Evolutionary conservation across 345 rosid genomes (phyloP).

Genomic region (Aurinia saxatilis): DNA sequence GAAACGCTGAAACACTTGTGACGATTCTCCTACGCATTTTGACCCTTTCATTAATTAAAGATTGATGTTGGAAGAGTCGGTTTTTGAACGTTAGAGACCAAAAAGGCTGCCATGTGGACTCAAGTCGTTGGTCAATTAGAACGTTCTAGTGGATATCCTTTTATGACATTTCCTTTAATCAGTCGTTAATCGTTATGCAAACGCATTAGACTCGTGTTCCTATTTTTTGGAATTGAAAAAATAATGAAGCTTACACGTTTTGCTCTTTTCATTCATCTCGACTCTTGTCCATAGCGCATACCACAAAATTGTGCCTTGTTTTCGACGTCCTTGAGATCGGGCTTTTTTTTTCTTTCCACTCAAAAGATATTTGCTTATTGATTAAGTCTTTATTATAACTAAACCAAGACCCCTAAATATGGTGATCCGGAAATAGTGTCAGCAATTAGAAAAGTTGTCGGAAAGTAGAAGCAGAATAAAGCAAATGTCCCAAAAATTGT

Average conservation of each 20-base stretch:
- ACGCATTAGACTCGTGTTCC: conserved; percentile 7
- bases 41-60: not conserved
- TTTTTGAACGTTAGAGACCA: conserved; percentile 12
- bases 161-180: not conserved
- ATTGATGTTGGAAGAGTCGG: not conserved
- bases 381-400: no score
- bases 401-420: no score
- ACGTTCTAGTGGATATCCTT: conserved; percentile 17
- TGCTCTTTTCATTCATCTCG: not conserved
- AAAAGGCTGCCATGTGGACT: conserved; percentile 24
- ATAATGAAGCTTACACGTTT: not conserved
- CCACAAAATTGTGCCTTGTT: no score
- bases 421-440: no score
- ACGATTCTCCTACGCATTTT: conserved; percentile 4
- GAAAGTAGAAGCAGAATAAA: no score
- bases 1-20: conserved; percentile 8
- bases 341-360: no score
- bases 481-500: no score
- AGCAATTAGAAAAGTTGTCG: no score
- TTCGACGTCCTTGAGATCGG: no score
- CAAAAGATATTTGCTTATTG: no score
- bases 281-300: no score
- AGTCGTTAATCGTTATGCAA: conserved; percentile 4
- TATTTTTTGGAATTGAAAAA: not conserved
- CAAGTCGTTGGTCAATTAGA: conserved; percentile 18